phyloP scores from a whole-genome alignment of 1,139 yeast species.

The Nematodospora anomalae region DNA sequence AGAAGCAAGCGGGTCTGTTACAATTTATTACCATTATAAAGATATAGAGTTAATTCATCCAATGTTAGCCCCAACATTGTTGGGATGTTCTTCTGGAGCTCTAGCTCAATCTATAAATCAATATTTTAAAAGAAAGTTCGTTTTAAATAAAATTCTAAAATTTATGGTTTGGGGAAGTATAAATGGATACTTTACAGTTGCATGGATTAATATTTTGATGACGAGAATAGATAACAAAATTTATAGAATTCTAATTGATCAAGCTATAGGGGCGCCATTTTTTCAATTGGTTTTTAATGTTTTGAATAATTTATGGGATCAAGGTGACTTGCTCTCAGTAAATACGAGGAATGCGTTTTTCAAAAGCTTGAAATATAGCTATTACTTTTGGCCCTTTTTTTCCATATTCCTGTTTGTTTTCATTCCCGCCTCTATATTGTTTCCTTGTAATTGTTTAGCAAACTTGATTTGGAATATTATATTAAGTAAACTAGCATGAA shows the following conservation, averaged over 20 bases:
- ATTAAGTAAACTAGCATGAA: slow-evolving; percentile 35
- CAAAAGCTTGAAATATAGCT: slow-evolving; percentile 52
- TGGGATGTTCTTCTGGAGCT: slow-evolving; percentile 53
- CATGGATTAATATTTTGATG: slow-evolving; percentile 58
- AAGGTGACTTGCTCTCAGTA: slow-evolving; percentile 33
- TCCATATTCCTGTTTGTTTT: slow-evolving; percentile 51
- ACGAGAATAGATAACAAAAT: slow-evolving; percentile 31
- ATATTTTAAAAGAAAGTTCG: slow-evolving; percentile 40
- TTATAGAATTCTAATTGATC: slow-evolving; percentile 51
- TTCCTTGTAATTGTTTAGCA: slow-evolving; percentile 60
- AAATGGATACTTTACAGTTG: slow-evolving; percentile 55
- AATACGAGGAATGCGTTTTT: slow-evolving; percentile 36
- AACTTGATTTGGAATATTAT: slow-evolving; percentile 58
- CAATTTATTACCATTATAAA: slow-evolving; percentile 32
- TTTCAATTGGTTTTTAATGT: slow-evolving; percentile 54
- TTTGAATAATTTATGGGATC: slow-evolving; percentile 57
- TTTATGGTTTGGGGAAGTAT: slow-evolving; percentile 63
- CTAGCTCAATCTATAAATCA: slow-evolving; percentile 61
- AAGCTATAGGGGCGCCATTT: slow-evolving; percentile 52
- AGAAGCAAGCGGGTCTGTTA: slow-evolving; percentile 25
- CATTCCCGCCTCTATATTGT: slow-evolving; percentile 48
- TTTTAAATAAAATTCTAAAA: slow-evolving; percentile 43
- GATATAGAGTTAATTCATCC: slow-evolving; percentile 21
- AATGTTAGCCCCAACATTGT: slow-evolving; percentile 40
- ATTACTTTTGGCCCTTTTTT: slow-evolving; percentile 60